Base-by-base conservation (phyloP, 2,329 filamentous ascomycete species). In the Sordariomycetes sp. region DNA sequence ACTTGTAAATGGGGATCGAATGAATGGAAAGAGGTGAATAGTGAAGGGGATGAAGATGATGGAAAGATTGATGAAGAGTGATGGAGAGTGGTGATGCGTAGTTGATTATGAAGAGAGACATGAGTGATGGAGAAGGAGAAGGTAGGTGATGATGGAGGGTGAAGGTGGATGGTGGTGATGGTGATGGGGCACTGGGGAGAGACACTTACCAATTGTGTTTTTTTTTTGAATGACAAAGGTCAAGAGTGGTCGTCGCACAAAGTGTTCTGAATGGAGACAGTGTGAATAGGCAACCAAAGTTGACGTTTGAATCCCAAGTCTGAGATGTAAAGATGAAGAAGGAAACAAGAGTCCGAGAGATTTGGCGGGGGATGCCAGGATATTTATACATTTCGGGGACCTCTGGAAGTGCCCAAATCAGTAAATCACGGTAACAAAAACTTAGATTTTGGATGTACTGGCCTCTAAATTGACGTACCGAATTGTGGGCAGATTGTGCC, bases 321-420 rank as follows among this genome's bases (percentile, higher is more conserved):
- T 50, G 45, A 50, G 8, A 50, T 24, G 45, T 20, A n/a, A 53
- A 36, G 1, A 59, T 68, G 54, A 56, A 13, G 0, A 61, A 68
- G 0, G 56, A 65, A 22, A 54, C 61, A 13, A 62, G 58, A 35
- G 56, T 62, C 2, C 58, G 58, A 0, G 25, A 17, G 1, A 17
- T 39, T n/a, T 15, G 45, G 45, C 45, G 20, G 20, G n/a, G 20
- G 45, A 50, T 1, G n/a, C 7, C 20, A 7, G 20, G 2, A 24
- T 24, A 4, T 50, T 12, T 22, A 50, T 50, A 48, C 10, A 50
- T 22, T 6, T 50, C 10, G 20, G 2, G 45, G 15, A n/a, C 5
- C n/a, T n/a, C n/a, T n/a, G n/a, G n/a, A n/a, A n/a, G n/a, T n/a
- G 17, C 13, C 39, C 15, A n/a, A 17, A 45, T 17, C 39, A 7